These are phyloP conservation scores for Clathrospora elynae DNA, from an alignment of 2,329 filamentous ascomycete species.

Conservation along the genomic window DNA sequence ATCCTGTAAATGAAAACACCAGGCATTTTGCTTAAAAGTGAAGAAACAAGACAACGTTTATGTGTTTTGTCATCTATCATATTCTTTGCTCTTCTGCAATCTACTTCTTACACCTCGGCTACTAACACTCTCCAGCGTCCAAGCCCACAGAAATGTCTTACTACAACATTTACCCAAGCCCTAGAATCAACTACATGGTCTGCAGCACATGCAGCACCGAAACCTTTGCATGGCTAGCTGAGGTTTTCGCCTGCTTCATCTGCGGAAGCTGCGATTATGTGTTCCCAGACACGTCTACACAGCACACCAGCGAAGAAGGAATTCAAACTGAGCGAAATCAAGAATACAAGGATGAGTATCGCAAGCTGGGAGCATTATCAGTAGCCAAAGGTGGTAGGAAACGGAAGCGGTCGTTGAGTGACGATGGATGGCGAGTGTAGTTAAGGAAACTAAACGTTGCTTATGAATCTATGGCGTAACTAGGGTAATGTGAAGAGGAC, in stretches of 20 bases:
- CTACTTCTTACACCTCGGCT: no score
- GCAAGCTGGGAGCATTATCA: no score
- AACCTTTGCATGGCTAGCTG: constrained; percentile 19
- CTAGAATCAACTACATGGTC: constrained; percentile 9
- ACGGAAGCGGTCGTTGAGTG: background rate
- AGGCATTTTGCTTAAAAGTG: no score
- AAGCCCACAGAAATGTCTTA: constrained; percentile 8
- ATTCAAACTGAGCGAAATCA: background rate
- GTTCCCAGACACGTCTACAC: background rate
- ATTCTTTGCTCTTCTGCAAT: no score
- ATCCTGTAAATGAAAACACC: no score
- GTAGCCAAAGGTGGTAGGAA: background rate
- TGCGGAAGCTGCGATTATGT: constrained; percentile 9
- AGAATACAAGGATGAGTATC: background rate
- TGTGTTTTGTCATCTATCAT: no score
- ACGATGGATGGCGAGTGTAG: background rate
- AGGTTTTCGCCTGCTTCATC: constrained; percentile 14
- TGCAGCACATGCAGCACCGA: constrained; percentile 14
- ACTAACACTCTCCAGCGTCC: background rate
- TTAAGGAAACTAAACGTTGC: no score
- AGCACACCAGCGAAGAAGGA: background rate
- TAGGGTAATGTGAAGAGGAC: no score
- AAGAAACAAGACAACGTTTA: no score
- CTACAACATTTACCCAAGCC: constrained; percentile 10
- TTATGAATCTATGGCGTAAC: no score